Base-by-base conservation (phyloP, 306 rosid species). In the Vigna trinervia region DNA sequence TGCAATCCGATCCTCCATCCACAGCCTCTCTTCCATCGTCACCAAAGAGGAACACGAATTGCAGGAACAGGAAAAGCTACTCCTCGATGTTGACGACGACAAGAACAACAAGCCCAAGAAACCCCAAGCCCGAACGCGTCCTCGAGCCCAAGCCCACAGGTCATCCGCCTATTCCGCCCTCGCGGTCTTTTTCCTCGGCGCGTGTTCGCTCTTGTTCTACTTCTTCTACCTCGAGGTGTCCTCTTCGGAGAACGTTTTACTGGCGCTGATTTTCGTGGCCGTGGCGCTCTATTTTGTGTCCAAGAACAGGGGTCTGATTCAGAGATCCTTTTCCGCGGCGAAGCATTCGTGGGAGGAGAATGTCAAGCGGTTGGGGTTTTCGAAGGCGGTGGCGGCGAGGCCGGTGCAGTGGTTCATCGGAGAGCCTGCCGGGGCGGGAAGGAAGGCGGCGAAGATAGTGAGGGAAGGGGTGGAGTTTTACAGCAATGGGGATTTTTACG, bases 341-440 rank as follows among this genome's bases (percentile, higher is more conserved):
- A 90, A 81, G 67, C 93, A 90, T 58, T 84, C 89, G 6, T 89
- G 89, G 88, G 92, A 93, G 5, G 94, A 83, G 26, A 86, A 82
- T 19, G 78, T 83, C 38, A 80, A 72, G 34, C 78, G 92, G 56
- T 51, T 90, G 15, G 84, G 92, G 15, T 68, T 92, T 45, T 78
- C 86, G 3, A 90, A 73, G 51, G 54, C 69, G 12, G 73, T 71
- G 23, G 71, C 72, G 32, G 54, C 85, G 30, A 87, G 85, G 71
- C 96, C 98, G 64, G 96, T 96, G 56, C 92, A 88, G 70, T 96
- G 99, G 99, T 90, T 86, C 87, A 96, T 93, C 32, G 99, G 99
- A 12, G 93, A 85, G 65, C 64, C 90, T 4, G 48, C 54, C 1
- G 8, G 6, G 0, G 54, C 38, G 38, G 22, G 8, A 56, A 58